A percentile compares a stretch with the other conserved stretches of the same genome.
These are phyloP conservation scores for Penicillium glabrum DNA, from an alignment of 2,329 filamentous ascomycete genomes.

Conservation along the genomic window DNA sequence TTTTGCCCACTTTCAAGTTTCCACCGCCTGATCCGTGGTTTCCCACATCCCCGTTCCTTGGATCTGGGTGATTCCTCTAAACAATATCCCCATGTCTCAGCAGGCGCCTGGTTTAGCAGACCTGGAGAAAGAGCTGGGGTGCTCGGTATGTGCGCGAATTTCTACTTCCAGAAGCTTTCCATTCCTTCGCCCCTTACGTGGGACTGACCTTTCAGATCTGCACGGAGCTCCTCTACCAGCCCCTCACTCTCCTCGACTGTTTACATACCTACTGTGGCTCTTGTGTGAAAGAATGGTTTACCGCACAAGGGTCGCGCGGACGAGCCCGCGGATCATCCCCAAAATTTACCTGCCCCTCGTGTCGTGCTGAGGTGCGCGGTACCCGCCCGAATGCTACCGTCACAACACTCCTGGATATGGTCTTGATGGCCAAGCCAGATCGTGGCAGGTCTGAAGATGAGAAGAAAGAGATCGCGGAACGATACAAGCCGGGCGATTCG, in stretches of 20 bases:
- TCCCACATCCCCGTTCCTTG: slow-evolving; percentile 4
- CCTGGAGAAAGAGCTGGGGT: slow-evolving; percentile 90
- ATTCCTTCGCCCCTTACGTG: slow-evolving; percentile 18
- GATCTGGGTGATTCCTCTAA: slow-evolving; percentile 1
- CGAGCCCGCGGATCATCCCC: slow-evolving; percentile 48
- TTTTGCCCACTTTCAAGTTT: slow-evolving; percentile 9
- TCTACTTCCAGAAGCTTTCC: slow-evolving; percentile 8
- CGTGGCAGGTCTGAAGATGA: slow-evolving; percentile 70
- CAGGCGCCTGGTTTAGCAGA: slow-evolving; percentile 53
- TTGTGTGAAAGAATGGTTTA: slow-evolving; percentile 95
- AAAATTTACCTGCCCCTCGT: slow-evolving; percentile 87
- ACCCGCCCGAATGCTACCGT: slow-evolving; percentile 90
- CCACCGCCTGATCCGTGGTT: slow-evolving; percentile 11
- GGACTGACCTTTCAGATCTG: slow-evolving; percentile 68
- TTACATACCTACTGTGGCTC: slow-evolving; percentile 95
- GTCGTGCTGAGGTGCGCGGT: slow-evolving; percentile 79
- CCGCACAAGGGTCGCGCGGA: slow-evolving; percentile 66
- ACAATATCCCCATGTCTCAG: slow-evolving; percentile 21
- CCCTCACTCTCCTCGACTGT: slow-evolving; percentile 87
- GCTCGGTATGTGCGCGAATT: slow-evolving; percentile 68
- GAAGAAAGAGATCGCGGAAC: slow-evolving; percentile 70
- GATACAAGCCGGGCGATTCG: slow-evolving; percentile 79
- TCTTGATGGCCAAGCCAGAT: slow-evolving; percentile 74
- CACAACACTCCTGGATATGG: slow-evolving; percentile 86
- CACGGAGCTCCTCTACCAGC: slow-evolving; percentile 89